These are phyloP conservation scores for Kuraishia borneana DNA, from an alignment of 805 yeast species.

Conservation along the genomic window DNA sequence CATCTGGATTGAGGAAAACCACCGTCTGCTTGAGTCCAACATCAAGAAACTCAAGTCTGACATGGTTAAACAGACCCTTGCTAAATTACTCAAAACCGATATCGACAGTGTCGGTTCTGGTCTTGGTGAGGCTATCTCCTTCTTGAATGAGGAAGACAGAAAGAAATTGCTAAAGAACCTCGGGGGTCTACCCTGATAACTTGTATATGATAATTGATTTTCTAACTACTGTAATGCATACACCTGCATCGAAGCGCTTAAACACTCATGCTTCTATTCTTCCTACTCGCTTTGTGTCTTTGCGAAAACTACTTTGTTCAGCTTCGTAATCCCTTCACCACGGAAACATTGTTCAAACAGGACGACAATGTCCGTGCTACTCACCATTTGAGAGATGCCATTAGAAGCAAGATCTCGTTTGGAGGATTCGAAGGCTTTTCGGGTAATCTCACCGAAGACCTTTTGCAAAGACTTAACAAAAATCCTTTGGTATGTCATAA, in stretches of 20 bases:
- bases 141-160: slow-evolving; percentile 43
- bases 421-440: slow-evolving; percentile 66
- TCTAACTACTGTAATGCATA: too few relatives aligned
- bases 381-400: slow-evolving; percentile 32
- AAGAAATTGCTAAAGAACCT: slow-evolving; percentile 24
- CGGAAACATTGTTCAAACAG: slow-evolving; percentile 35
- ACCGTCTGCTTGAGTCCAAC: slow-evolving; percentile 44
- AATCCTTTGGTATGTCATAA: slow-evolving; percentile 35
- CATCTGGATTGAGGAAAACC: slow-evolving; percentile 76
- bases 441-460: slow-evolving; percentile 43
- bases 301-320: slow-evolving; percentile 28
- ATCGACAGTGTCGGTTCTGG: slow-evolving; percentile 42
- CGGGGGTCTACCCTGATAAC: too few relatives aligned
- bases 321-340: slow-evolving; percentile 35
- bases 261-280: too few relatives aligned
- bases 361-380: slow-evolving; percentile 18
- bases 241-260: too few relatives aligned
- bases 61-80: slow-evolving; percentile 51
- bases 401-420: slow-evolving; percentile 46
- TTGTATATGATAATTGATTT: too few relatives aligned
- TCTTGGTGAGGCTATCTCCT: slow-evolving; percentile 39
- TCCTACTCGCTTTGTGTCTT: too few relatives aligned
- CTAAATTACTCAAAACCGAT: slow-evolving; percentile 45
- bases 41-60: slow-evolving; percentile 59
- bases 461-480: slow-evolving; percentile 32